Percentiles rank a stretch among this genome's conserved stretches.
Evolutionary conservation across 2,329 filamentous ascomycete species (phyloP).

Genomic region (Claviceps maximensis): DNA sequence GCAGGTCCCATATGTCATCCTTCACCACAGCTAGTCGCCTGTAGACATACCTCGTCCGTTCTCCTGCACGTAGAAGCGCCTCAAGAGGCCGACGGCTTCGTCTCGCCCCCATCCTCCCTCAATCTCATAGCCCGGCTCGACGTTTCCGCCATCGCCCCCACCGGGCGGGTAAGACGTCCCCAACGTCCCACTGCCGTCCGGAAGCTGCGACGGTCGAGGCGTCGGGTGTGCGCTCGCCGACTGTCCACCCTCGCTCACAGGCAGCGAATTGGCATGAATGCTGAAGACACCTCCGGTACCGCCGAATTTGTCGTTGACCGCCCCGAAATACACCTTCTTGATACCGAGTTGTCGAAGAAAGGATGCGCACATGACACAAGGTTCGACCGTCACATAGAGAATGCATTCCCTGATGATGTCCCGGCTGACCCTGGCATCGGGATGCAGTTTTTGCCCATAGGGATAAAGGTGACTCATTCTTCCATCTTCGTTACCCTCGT

Average conservation of each 20-base stretch:
- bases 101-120: conserved; percentile 80
- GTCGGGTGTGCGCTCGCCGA: conserved; percentile 28
- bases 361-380: conserved; percentile 97
- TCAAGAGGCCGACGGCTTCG: conserved; percentile 82
- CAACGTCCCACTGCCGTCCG: conserved; percentile 23
- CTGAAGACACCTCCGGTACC: conserved; percentile 89
- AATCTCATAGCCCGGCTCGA: conserved; percentile 69
- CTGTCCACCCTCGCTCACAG: conserved; percentile 21
- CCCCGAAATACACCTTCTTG: conserved; percentile 85
- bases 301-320: conserved; percentile 91
- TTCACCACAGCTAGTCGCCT: not conserved
- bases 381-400: conserved; percentile 94
- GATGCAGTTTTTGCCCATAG: conserved; percentile 46
- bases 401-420: conserved; percentile 57
- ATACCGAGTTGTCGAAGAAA: conserved; percentile 80
- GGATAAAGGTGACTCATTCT: conserved; percentile 44
- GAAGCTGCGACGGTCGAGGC: conserved; percentile 22
- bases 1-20: not conserved
- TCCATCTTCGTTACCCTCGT: conserved; percentile 39
- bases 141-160: conserved; percentile 47
- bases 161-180: conserved; percentile 24
- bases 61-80: conserved; percentile 95
- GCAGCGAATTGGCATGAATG: conserved; percentile 54
- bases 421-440: conserved; percentile 44
- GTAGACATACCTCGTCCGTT: conserved; percentile 65